phyloP scores from a whole-genome alignment of 495 filamentous ascomycete species.

The Penicillium manginii region DNA sequence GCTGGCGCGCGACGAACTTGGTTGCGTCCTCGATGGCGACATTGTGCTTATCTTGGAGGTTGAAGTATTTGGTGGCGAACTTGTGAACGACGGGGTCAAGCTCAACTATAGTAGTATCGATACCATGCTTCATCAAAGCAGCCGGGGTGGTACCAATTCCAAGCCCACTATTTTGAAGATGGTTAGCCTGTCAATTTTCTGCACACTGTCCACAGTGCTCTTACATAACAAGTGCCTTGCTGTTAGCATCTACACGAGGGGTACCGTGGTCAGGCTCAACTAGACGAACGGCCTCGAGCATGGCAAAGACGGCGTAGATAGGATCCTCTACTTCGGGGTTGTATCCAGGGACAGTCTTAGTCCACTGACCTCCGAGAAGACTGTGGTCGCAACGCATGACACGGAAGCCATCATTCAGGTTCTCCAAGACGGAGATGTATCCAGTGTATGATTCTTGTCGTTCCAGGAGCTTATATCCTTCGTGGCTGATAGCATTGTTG shows the following conservation, averaged over 20 bases:
- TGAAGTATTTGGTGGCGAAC: conserved; percentile 82
- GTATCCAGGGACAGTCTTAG: conserved; percentile 33
- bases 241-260: conserved; percentile 60
- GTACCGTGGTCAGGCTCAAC: conserved; percentile 58
- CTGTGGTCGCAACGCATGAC: conserved; percentile 94
- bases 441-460: conserved; percentile 85
- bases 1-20: conserved; percentile 63
- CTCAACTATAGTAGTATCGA: conserved; percentile 91
- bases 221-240: conserved; percentile 83
- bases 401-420: conserved; percentile 67
- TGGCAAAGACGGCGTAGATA: conserved; percentile 90
- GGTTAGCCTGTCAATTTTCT: neutral
- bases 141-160: conserved; percentile 90
- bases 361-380: conserved; percentile 93
- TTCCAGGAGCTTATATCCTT: conserved; percentile 65
- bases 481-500: conserved; percentile 61
- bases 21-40: conserved; percentile 82
- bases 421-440: conserved; percentile 89
- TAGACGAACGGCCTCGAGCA: conserved; percentile 88
- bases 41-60: conserved; percentile 75
- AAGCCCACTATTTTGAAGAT: conserved; percentile 64
- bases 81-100: conserved; percentile 88
- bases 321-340: conserved; percentile 70
- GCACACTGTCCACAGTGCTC: conserved; percentile 10
- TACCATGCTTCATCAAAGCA: conserved; percentile 83